Base-by-base conservation (phyloP, 495 filamentous ascomycete genomes). In the Aspergillus sclerotiicarbonarius region DNA sequence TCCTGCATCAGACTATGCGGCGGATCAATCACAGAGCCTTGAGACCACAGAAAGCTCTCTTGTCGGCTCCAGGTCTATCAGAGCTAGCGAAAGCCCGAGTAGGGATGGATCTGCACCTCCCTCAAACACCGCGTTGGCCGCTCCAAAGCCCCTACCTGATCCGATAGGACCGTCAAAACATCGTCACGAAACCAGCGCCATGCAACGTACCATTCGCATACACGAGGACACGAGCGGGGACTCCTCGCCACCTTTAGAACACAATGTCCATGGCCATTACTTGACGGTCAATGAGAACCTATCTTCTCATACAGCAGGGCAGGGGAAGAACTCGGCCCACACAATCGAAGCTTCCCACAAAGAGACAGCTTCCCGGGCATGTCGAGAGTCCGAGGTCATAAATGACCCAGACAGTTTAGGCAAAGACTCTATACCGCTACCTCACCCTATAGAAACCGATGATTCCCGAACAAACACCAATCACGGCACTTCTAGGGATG, bases 201-300 rank as follows among this genome's bases (percentile, higher is more conserved):
- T n/a, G 6, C 37, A 16, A 8, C 33, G 13, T 15, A 21, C 8
- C 30, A 60, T 68, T 43, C 53, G 54, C 1, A 60, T 76, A 9
- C 66, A 68, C 54, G 30, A 68, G 12, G 71, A 76, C 45, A 49
- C 57, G 13, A 56, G 54, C 0, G 31, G 18, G 3, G 48, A 33
- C 6, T 49, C 54, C 1, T 41, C 44, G 7, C 39, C 58, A 10
- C 32, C 41, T 8, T 15, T 39, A 3, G 19, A 30, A 0, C 8
- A 33, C 29, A 15, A 35, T 7, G 1, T 19, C 20, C 32, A 61
- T 8, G 32, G 29, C 1, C 61, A 58, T 29, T 32, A 65, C 1
- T 57, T 76, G 2, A 51, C 58, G 9, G 60, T 64, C 6, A 74
- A 71, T 19, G 53, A 56, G 0, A 75, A 75, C 33, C 48, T 73